A percentile compares a stretch with the other conserved stretches of the same genome.
These are phyloP conservation scores for Pharus latifolius DNA, from an alignment of 176 grass and related monocot species.

Conservation along the genomic window DNA sequence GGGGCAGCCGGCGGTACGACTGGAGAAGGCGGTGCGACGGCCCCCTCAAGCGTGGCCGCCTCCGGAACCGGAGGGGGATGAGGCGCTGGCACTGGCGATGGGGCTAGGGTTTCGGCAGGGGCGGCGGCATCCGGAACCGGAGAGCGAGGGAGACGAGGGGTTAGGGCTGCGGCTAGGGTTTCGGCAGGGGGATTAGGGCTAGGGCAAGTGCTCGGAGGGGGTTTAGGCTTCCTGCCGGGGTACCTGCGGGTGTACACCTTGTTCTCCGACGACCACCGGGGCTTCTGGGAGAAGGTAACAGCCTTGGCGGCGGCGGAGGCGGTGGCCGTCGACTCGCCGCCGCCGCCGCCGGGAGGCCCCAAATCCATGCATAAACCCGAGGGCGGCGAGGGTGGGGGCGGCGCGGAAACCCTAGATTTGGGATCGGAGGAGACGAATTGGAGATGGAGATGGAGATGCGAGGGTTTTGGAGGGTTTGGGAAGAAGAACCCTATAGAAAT, in stretches of 20 bases:
- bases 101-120: neutral
- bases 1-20: too few species aligned
- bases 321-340: neutral
- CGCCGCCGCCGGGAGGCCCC: conserved; percentile 18
- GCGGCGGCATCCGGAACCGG: too few species aligned
- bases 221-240: conserved; percentile 47
- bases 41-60: too few species aligned
- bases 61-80: conserved; percentile 18
- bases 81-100: too few species aligned
- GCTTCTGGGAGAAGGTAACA: conserved; percentile 4
- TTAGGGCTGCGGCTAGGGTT: too few species aligned
- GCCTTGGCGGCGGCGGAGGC: neutral
- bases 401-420: conserved; percentile 27
- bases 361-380: conserved; percentile 73
- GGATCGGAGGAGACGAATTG: neutral
- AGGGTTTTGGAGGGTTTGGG: too few species aligned
- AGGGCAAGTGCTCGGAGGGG: too few species aligned
- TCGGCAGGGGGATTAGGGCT: too few species aligned
- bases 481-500: conserved; percentile 1
- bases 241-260: conserved; percentile 84
- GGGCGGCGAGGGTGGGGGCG: too few species aligned
- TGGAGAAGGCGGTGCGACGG: too few species aligned
- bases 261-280: conserved; percentile 53
- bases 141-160: too few species aligned
- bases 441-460: too few species aligned